Base-by-base conservation (phyloP, 768 basidiomycete genomes). In the Mrakia frigida region DNA sequence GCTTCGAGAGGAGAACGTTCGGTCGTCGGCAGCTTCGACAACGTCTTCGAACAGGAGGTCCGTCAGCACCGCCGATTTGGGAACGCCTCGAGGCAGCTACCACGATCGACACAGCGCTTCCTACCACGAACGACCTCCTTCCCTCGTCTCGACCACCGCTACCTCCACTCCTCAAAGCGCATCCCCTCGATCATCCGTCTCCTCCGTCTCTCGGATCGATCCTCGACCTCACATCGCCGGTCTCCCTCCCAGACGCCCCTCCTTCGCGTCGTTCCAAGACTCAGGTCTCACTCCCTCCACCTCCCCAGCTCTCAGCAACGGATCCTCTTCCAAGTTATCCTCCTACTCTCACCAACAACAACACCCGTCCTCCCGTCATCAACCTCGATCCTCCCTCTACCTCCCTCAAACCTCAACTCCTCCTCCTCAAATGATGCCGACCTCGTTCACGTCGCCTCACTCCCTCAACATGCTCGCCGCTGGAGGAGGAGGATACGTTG, bases 121-220 rank as follows among this genome's bases (percentile, higher is more conserved):
- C 65, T 35, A 59, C 28, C 67, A 75, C 74, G 53, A 70, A 0
- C 74, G 68, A n/a, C 74, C 74, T 35, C 74, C 74, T 23, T 70
- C 74, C 41, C 74, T 75, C 65, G 41, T 75, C 50, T 61, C 59
- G 56, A 70, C 59, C 41, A 70, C 74, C n/a, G 74, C 67, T 16
- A 63, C 52, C 11, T 75, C 74, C 11, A 70, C 74, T 7, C 74
- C 74, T 18, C 74, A 70, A 41, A 75, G 46, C 21, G 70, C 21
- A 4, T 56, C 52, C 11, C 70, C 70, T 35, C 50, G 70, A 23
- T 72, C 70, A 13, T 72, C 70, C 0, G 23, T 37, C 35, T 72
- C 70, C 3, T 72, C 70, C 35, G 9, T 39, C 35, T 43, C 65
- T 41, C 65, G 65, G 7, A 21, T 68, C 35, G 65, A 68, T 23